These are phyloP conservation scores for Puccinia coronata DNA, from an alignment of 1,284 basidiomycete genomes.

Conservation along the genomic window DNA sequence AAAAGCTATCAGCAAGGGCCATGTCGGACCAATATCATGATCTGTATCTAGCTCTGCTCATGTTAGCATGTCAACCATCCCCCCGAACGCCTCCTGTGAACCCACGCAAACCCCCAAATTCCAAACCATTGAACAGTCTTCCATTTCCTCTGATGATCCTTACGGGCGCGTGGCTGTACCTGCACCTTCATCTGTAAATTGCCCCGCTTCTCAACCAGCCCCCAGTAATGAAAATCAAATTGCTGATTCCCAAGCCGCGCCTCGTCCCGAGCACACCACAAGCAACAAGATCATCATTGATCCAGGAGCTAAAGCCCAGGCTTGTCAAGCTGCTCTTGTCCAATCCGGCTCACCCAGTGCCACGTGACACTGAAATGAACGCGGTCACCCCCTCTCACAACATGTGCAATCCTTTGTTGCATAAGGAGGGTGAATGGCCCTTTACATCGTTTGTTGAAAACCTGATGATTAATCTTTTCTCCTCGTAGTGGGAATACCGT, in stretches of 20 bases:
- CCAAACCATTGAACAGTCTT: conserved; percentile 50
- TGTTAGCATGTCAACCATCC: conserved; percentile 54
- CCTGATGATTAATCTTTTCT: conserved; percentile 81
- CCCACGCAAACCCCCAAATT: conserved; percentile 30
- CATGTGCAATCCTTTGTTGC: conserved; percentile 26
- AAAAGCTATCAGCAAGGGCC: conserved; percentile 71
- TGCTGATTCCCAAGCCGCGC: not conserved
- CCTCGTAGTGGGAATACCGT: conserved; percentile 83
- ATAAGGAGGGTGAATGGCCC: conserved; percentile 75
- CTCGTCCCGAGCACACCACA: conserved; percentile 13
- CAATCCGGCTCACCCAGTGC: conserved; percentile 51
- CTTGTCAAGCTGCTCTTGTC: conserved; percentile 54
- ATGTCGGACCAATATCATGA: conserved; percentile 62
- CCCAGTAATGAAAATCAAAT: conserved; percentile 14
- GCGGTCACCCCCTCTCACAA: conserved; percentile 36
- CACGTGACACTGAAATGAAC: conserved; percentile 52
- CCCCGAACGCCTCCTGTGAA: conserved; percentile 16
- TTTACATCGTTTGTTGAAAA: conserved; percentile 83
- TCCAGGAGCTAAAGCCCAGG: conserved; percentile 58
- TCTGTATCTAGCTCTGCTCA: conserved; percentile 60
- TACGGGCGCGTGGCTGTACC: conserved; percentile 51
- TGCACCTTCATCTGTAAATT: conserved; percentile 51
- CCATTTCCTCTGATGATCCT: conserved; percentile 36
- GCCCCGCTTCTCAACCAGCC: conserved; percentile 27
- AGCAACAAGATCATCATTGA: conserved; percentile 53